A percentile compares a stretch with the other conserved stretches of the same genome.
phyloP scores from a whole-genome alignment of 2,329 filamentous ascomycete species.

The Zymoseptoria passerinii region DNA sequence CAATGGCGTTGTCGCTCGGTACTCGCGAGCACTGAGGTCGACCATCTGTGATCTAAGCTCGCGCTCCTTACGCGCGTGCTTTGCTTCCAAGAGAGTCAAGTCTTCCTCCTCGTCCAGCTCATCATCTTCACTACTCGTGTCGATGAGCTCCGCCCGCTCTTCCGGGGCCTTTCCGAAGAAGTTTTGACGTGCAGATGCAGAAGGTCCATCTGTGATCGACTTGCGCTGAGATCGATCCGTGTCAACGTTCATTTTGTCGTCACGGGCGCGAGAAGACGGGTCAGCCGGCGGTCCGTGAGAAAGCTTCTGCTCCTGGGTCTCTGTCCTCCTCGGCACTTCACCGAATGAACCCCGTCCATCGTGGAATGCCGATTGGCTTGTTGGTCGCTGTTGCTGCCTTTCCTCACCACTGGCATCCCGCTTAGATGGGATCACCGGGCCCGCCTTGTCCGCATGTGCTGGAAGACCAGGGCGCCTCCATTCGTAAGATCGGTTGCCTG shows the following conservation, averaged over 20 bases:
- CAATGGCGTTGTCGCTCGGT: conserved; percentile 37
- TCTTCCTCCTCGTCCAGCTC: conserved; percentile 39
- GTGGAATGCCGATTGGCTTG: not conserved
- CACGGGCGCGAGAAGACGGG: not conserved
- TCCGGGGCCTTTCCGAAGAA: conserved; percentile 26
- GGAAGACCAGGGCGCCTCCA: conserved; percentile 36
- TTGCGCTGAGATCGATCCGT: conserved; percentile 9
- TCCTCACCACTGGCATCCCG: conserved; percentile 39
- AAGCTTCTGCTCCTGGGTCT: not conserved
- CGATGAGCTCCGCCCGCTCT: conserved; percentile 19
- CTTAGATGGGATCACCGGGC: conserved; percentile 34
- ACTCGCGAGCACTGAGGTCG: conserved; percentile 35
- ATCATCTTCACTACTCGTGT: conserved; percentile 34
- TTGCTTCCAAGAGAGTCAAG: conserved; percentile 39
- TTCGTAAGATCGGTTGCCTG: not conserved
- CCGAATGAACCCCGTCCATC: not conserved
- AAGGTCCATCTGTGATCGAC: conserved; percentile 8
- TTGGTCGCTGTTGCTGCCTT: conserved; percentile 18
- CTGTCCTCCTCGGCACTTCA: not conserved
- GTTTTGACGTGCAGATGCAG: conserved; percentile 24
- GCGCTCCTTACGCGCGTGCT: conserved; percentile 39
- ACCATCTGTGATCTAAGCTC: conserved; percentile 36
- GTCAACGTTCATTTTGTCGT: conserved; percentile 24
- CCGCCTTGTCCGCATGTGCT: conserved; percentile 15
- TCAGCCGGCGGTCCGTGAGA: not conserved